Percentiles rank a stretch among this genome's conserved stretches.
Conservation (phyloP, 257 asterid genomes). For the Cynanchum wilfordii region DNA sequence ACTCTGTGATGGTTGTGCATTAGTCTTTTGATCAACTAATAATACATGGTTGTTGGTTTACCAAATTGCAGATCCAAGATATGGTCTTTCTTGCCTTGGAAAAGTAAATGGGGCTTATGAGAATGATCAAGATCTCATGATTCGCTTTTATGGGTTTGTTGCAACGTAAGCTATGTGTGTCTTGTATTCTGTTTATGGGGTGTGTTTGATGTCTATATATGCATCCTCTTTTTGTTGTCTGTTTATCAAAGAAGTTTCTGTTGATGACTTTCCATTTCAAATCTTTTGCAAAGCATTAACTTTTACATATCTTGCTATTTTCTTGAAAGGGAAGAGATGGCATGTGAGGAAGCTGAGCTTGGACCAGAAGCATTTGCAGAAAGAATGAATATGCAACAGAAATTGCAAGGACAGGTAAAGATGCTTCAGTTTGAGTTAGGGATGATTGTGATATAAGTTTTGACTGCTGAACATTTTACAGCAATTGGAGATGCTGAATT, state of each 20-base stretch:
- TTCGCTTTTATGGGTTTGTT: slow-evolving; percentile 68
- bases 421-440: neutral
- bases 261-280: neutral
- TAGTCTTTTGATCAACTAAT: neutral
- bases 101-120: slow-evolving; percentile 63
- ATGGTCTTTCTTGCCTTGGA: slow-evolving; percentile 82
- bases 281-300: neutral
- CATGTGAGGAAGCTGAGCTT: slow-evolving; percentile 92
- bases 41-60: neutral
- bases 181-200: neutral
- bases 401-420: slow-evolving; percentile 62
- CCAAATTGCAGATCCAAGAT: slow-evolving; percentile 55
- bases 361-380: slow-evolving; percentile 66
- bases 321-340: slow-evolving; percentile 73
- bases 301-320: neutral
- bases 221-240: neutral
- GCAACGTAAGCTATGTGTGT: slow-evolving; percentile 49
- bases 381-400: slow-evolving; percentile 48
- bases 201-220: neutral
- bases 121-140: slow-evolving; percentile 77
- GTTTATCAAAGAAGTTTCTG: neutral
- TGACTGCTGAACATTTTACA: slow-evolving; percentile 25
- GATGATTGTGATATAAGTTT: slow-evolving; percentile 1
- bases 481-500: slow-evolving; percentile 86
- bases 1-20: neutral